These are phyloP conservation scores for Trypanosoma platydactyli DNA, from an alignment of 208 protist genomes.

Conservation along the genomic window DNA sequence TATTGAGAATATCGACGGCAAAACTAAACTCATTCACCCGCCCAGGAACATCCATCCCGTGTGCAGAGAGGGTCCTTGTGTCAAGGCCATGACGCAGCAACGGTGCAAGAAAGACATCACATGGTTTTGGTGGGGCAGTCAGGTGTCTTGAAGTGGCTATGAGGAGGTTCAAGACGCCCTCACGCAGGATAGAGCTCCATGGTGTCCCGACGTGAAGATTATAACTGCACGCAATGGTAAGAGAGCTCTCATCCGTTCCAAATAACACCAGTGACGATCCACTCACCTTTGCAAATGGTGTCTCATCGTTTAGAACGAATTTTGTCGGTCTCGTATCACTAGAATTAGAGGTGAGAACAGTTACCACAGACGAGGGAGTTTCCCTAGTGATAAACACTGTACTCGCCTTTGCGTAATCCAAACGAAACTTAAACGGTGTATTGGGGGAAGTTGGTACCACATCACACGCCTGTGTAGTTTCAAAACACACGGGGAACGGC, in stretches of 20 bases:
- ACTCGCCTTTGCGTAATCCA: conserved; percentile 65
- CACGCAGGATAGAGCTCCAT: conserved; percentile 45
- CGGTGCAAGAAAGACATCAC: conserved; percentile 43
- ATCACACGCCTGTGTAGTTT: conserved; percentile 76
- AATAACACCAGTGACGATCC: conserved; percentile 66
- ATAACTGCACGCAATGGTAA: conserved; percentile 76
- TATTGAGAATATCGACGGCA: conserved; percentile 57
- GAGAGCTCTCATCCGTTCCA: conserved; percentile 61
- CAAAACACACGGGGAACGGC: conserved; percentile 46
- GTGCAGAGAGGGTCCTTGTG: conserved; percentile 36
- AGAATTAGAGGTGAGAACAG: conserved; percentile 38
- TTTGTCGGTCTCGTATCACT: conserved; percentile 29
- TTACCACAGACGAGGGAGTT: conserved; percentile 33
- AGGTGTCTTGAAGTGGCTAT: conserved; percentile 43
- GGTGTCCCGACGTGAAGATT: conserved; percentile 50
- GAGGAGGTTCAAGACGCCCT: conserved; percentile 52
- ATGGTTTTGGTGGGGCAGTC: conserved; percentile 30
- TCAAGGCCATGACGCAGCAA: conserved; percentile 71
- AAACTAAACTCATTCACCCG: conserved; percentile 31
- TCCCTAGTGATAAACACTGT: conserved; percentile 60
- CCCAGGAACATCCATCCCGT: conserved; percentile 52
- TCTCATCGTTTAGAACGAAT: conserved; percentile 45
- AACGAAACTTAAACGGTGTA: conserved; percentile 46
- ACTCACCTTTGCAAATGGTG: conserved; percentile 47
- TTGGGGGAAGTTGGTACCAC: conserved; percentile 47